Conservation (phyloP, 352 stramenopile species). For the Thalassiosira ordinaria region DNA sequence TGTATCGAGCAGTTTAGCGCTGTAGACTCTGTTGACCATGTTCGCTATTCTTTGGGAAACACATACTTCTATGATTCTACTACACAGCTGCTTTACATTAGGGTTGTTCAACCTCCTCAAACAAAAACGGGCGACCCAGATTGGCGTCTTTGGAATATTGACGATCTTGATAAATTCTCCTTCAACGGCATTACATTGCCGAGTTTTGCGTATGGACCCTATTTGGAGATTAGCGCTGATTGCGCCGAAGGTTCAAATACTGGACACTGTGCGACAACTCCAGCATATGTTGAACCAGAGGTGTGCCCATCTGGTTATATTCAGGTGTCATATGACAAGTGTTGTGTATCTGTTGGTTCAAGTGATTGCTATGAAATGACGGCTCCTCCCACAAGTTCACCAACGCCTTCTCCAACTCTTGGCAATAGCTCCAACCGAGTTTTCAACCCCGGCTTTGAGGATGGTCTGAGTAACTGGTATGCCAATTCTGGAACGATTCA, state of each 20-base stretch:
- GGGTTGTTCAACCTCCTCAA: slow-evolving; percentile 27
- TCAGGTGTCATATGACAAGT: slow-evolving; percentile 26
- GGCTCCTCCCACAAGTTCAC: slow-evolving; percentile 1
- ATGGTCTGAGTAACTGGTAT: slow-evolving; percentile 30
- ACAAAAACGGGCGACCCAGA: slow-evolving; percentile 3
- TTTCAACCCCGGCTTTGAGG: slow-evolving; percentile 30
- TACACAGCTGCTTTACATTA: slow-evolving; percentile 34
- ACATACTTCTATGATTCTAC: slow-evolving; percentile 23
- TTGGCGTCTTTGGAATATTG: slow-evolving; percentile 36
- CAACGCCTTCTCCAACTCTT: slow-evolving; percentile 26
- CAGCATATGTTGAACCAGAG: slow-evolving; percentile 33
- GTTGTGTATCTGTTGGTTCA: slow-evolving; percentile 3
- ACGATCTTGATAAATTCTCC: slow-evolving; percentile 35
- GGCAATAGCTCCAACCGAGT: slow-evolving; percentile 21
- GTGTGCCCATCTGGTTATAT: slow-evolving; percentile 17
- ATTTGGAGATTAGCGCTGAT: slow-evolving; percentile 30
- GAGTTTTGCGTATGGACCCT: slow-evolving; percentile 19
- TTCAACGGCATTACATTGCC: slow-evolving; percentile 45
- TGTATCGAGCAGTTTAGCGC: slow-evolving; percentile 13
- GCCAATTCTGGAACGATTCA: slow-evolving; percentile 30
- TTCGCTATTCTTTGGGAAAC: slow-evolving; percentile 26
- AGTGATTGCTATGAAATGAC: slow-evolving; percentile 1
- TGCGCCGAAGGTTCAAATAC: slow-evolving; percentile 28
- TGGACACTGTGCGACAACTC: slow-evolving; percentile 32
- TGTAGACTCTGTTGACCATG: slow-evolving; percentile 18